Base-by-base conservation (phyloP, 306 rosid genomes). In the Purshia tridentata region DNA sequence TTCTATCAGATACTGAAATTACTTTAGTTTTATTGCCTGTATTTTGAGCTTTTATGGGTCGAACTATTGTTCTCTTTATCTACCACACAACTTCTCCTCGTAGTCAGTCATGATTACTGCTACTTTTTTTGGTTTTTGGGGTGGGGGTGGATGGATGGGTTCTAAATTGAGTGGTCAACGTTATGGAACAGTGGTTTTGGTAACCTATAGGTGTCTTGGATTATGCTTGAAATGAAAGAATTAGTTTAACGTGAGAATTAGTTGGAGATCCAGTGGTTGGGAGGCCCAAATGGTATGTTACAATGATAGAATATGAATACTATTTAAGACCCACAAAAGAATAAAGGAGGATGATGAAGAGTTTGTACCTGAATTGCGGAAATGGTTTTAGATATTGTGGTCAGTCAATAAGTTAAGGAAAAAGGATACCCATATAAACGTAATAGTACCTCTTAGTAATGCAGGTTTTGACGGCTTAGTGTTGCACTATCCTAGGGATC, bases 121-220 rank as follows among this genome's bases (percentile, higher is more conserved):
- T 40, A 13, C 1, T 22, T 35, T 2, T 35, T 59, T 13, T 14
- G 23, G 11, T 1, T 40, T 39, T 29, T 29, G 19, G 22, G 19
- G 18, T 12, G 58, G 18, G 57, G 57, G 14, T 5, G 59, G 18
- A 29, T n/a, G n/a, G n/a, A n/a, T n/a, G 44, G 44, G 9, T 50
- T 50, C 49, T 69, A 39, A 51, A 51, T 19, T 19, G 14, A 35
- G 23, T 40, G 64, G 51, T 42, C 74, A 70, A 54, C 64, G 50
- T 41, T 41, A 51, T 60, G 12, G 14, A 40, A 6, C 62, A 53
- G 16, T 12, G 12, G 29, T 45, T 35, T 35, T 16, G 16, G 16
- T 20, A 29, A 16, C 14, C 1, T 67, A n/a, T 67, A 15, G 72
- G 35, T 53, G 6, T 41, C 16, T 40, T 39, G 63, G 74, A 18